These are phyloP conservation scores for Plectosphaerella cucumerina DNA, from an alignment of 2,329 filamentous ascomycete species.

Conservation along the genomic window DNA sequence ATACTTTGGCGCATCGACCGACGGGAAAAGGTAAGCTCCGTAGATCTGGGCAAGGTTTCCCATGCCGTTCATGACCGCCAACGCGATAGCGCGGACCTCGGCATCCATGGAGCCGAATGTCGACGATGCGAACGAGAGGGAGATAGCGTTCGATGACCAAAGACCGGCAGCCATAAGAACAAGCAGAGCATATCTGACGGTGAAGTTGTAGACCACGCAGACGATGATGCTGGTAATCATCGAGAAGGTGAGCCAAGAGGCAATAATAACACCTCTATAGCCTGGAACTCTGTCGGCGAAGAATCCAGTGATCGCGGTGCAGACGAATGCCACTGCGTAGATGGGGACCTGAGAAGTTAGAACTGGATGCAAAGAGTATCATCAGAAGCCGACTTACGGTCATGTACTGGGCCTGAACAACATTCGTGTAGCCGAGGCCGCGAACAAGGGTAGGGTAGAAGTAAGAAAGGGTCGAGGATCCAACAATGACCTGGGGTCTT, in stretches of 20 bases:
- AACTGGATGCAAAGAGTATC: background rate
- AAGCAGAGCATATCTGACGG: slow-evolving; percentile 45
- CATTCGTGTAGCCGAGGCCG: slow-evolving; percentile 21
- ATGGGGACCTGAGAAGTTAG: slow-evolving; percentile 32
- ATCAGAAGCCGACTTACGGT: slow-evolving; percentile 12
- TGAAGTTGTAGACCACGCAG: slow-evolving; percentile 47
- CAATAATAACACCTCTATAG: slow-evolving; percentile 43
- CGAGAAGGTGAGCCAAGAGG: slow-evolving; percentile 38
- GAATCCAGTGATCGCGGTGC: slow-evolving; percentile 40
- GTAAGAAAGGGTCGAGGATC: slow-evolving; percentile 24
- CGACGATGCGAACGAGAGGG: slow-evolving; percentile 45
- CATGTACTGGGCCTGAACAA: slow-evolving; percentile 30
- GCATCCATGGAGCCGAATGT: slow-evolving; percentile 45
- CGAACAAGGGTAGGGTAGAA: slow-evolving; percentile 28
- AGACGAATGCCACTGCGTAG: slow-evolving; percentile 48
- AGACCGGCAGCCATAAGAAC: slow-evolving; percentile 52
- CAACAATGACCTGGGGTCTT: slow-evolving; percentile 21
- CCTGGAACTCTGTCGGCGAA: slow-evolving; percentile 39
- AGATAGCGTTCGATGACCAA: slow-evolving; percentile 48
- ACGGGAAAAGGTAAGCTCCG: slow-evolving; percentile 48
- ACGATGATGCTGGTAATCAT: slow-evolving; percentile 33
- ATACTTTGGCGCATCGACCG: slow-evolving; percentile 42
- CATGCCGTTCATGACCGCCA: slow-evolving; percentile 48
- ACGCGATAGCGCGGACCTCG: slow-evolving; percentile 39
- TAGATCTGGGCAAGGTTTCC: slow-evolving; percentile 54